These are phyloP conservation scores for Hericium alpestre DNA, from an alignment of 768 basidiomycete species.

Conservation along the genomic window DNA sequence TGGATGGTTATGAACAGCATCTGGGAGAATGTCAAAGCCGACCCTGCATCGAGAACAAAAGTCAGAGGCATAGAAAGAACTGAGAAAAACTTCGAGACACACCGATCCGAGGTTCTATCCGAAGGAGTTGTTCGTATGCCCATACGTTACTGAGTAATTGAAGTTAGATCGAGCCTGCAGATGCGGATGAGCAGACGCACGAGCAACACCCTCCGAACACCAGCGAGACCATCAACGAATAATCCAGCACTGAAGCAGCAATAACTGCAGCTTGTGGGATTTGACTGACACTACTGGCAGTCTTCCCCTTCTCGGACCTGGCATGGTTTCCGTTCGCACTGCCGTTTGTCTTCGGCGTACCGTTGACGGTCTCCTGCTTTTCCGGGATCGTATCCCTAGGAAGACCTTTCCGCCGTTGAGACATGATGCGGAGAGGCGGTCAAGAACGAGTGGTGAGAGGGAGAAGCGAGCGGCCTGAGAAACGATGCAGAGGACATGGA, in stretches of 20 bases:
- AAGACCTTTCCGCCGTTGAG: background rate
- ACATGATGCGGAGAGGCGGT: background rate
- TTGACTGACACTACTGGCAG: background rate
- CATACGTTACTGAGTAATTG: conserved; percentile 50
- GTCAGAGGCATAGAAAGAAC: background rate
- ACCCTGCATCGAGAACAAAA: conserved; percentile 32
- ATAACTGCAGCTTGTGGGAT: conserved; percentile 1
- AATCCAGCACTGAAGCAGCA: conserved; percentile 23
- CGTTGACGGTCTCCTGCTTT: too few species aligned
- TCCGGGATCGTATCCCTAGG: background rate
- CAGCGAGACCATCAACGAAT: conserved; percentile 38
- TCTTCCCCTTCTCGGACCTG: background rate
- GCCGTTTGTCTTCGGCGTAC: too few species aligned
- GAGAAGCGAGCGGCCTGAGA: background rate
- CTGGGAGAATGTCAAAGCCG: conserved; percentile 77
- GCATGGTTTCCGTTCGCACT: too few species aligned
- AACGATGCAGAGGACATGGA: background rate
- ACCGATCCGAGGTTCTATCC: conserved; percentile 62
- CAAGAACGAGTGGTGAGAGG: background rate
- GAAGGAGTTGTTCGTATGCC: conserved; percentile 65
- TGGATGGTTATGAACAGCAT: conserved; percentile 69
- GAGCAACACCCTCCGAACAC: conserved; percentile 81
- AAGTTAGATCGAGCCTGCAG: too few species aligned
- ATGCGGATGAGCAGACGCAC: conserved; percentile 28
- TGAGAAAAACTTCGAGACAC: conserved; percentile 10